These are phyloP conservation scores for Jatropha curcas DNA, from an alignment of 345 rosid genomes.

Conservation along the genomic window DNA sequence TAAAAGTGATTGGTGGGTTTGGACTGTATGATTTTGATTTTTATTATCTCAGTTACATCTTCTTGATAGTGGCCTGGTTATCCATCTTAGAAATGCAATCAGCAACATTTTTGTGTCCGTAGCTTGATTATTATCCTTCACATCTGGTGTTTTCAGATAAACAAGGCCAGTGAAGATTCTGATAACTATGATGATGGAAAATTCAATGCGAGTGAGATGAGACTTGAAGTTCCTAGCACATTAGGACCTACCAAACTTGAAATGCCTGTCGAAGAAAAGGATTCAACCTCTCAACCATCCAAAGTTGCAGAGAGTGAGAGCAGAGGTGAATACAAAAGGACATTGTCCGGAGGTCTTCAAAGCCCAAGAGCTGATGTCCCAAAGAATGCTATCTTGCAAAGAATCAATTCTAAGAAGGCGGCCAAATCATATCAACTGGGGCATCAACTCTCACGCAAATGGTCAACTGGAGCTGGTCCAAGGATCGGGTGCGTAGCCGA, in stretches of 20 bases:
- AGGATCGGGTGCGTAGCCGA: conserved; percentile 89
- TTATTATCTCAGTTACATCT: background rate
- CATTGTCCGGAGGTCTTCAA: conserved; percentile 74
- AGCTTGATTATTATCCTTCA: background rate
- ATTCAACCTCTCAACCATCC: conserved; percentile 18
- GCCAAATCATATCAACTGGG: conserved; percentile 66
- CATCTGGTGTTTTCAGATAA: conserved; percentile 42
- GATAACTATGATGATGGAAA: conserved; percentile 49
- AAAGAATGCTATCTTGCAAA: conserved; percentile 47
- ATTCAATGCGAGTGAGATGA: conserved; percentile 8
- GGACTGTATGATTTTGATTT: background rate
- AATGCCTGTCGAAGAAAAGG: conserved; percentile 17
- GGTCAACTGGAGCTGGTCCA: conserved; percentile 88
- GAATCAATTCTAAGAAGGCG: conserved; percentile 80
- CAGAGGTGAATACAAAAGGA: conserved; percentile 52
- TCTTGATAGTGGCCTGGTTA: background rate
- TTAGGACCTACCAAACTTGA: conserved; percentile 27
- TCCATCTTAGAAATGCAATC: background rate
- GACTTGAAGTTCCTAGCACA: conserved; percentile 9
- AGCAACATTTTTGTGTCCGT: background rate
- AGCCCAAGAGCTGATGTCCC: conserved; percentile 76
- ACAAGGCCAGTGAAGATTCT: conserved; percentile 61
- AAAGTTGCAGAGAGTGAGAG: conserved; percentile 27
- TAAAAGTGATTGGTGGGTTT: background rate
- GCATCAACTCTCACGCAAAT: conserved; percentile 69